A percentile compares a stretch with the other conserved stretches of the same genome.
These are phyloP conservation scores for Mangifera indica DNA, from an alignment of 345 rosid species.

Conservation along the genomic window DNA sequence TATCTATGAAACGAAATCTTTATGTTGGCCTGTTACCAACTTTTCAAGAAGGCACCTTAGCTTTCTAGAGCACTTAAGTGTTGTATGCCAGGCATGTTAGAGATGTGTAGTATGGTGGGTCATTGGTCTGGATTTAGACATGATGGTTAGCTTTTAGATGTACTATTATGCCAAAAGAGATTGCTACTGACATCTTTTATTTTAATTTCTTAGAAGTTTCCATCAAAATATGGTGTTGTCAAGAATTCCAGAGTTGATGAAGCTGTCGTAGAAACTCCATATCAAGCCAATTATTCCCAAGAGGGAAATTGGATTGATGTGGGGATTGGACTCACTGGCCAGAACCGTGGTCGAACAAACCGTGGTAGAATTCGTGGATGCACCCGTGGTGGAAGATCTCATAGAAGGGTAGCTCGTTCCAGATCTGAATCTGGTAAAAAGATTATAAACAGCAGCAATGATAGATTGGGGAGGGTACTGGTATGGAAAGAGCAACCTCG, in stretches of 20 bases:
- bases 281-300: conserved; percentile 33
- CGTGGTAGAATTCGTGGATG: conserved; percentile 48
- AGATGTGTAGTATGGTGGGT: not conserved
- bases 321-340: conserved; percentile 33
- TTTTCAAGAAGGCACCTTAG: not conserved
- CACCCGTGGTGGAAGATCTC: conserved; percentile 45
- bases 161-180: not conserved
- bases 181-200: not conserved
- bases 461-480: conserved; percentile 26
- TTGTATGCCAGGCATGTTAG: not conserved
- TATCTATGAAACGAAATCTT: not conserved
- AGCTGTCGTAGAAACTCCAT: conserved; percentile 27
- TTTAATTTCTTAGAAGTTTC: conserved; percentile 33
- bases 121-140: not conserved
- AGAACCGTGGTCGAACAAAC: conserved; percentile 42
- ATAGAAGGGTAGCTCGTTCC: conserved; percentile 31
- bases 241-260: conserved; percentile 38
- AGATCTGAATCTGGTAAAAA: conserved; percentile 50
- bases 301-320: conserved; percentile 53
- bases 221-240: conserved; percentile 32
- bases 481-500: conserved; percentile 50
- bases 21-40: not conserved
- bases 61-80: not conserved
- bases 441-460: conserved; percentile 26
- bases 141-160: not conserved